Evolutionary conservation across 192 early-diverging fungal genomes (phyloP).

Genomic region (Allomyces javanicus): DNA sequence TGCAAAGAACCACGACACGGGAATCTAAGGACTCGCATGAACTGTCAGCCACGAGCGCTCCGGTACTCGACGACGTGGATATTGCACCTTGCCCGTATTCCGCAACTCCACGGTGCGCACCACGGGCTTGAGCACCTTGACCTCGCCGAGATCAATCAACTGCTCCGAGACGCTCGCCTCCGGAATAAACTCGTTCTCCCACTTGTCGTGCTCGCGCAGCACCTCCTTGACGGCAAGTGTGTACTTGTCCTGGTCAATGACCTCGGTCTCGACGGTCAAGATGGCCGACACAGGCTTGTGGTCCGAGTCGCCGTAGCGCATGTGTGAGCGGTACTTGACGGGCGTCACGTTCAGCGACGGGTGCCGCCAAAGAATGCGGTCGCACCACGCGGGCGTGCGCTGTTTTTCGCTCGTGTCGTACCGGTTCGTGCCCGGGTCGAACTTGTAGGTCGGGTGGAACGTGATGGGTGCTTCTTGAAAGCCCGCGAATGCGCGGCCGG

Average conservation of each 20-base stretch:
- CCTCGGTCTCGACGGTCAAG: slow-evolving; percentile 36
- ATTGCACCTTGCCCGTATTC: slow-evolving; percentile 42
- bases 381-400: slow-evolving; percentile 79
- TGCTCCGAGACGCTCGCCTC: slow-evolving; percentile 36
- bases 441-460: slow-evolving; percentile 88
- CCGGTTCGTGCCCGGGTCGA: slow-evolving; percentile 52
- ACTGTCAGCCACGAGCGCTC: neutral
- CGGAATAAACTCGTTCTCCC: slow-evolving; percentile 62
- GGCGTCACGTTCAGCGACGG: slow-evolving; percentile 12
- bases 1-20: slow-evolving; percentile 2
- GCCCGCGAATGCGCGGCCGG: slow-evolving; percentile 53
- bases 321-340: neutral
- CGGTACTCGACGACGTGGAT: neutral
- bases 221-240: slow-evolving; percentile 36
- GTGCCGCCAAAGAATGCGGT: slow-evolving; percentile 77
- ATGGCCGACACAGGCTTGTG: slow-evolving; percentile 77
- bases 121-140: slow-evolving; percentile 27
- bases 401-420: slow-evolving; percentile 72
- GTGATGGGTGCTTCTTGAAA: slow-evolving; percentile 61
- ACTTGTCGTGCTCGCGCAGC: slow-evolving; percentile 49
- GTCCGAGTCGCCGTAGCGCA: slow-evolving; percentile 19
- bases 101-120: slow-evolving; percentile 32
- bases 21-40: neutral
- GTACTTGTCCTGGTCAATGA: slow-evolving; percentile 31
- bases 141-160: slow-evolving; percentile 49